Evolutionary conservation across 164 flowering plant genomes (phyloP).

Genomic region (Aristolochia contorta): DNA sequence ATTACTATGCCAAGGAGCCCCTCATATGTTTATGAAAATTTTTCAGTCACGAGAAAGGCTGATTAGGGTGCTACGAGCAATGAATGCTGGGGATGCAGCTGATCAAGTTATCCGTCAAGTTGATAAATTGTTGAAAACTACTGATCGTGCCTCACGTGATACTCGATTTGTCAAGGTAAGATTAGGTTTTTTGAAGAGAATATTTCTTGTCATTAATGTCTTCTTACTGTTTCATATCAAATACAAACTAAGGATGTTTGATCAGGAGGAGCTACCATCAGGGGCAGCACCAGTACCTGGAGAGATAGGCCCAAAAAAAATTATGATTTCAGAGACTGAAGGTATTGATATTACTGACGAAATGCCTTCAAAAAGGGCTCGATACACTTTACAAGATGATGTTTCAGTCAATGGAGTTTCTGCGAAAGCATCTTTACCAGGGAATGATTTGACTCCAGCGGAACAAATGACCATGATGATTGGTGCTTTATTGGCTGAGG

Average conservation of each 20-base stretch:
- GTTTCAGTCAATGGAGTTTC: constrained; percentile 43
- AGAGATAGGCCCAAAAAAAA: constrained; percentile 45
- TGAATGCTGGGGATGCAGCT: constrained; percentile 98
- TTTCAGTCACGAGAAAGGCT: constrained; percentile 83
- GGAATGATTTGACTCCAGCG: constrained; percentile 50
- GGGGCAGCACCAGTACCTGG: constrained; percentile 28
- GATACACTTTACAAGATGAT: constrained; percentile 37
- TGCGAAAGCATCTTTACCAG: constrained; percentile 33
- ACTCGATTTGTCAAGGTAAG: constrained; percentile 53
- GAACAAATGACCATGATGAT: constrained; percentile 96
- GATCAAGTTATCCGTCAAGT: constrained; percentile 91
- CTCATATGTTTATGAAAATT: constrained; percentile 4
- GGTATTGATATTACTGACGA: constrained; percentile 33
- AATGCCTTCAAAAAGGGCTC: constrained; percentile 39
- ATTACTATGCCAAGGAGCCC: too few relatives aligned
- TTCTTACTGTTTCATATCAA: background rate
- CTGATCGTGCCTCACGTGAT: constrained; percentile 72
- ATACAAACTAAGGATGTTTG: background rate
- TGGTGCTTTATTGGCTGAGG: constrained; percentile 93
- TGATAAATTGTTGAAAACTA: constrained; percentile 61
- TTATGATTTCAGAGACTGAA: constrained; percentile 39
- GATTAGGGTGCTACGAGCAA: constrained; percentile 58
- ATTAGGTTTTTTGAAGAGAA: background rate
- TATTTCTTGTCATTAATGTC: background rate
- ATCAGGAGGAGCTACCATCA: constrained; percentile 58